phyloP scores from a whole-genome alignment of 129 eudicot genomes.

The Flaveria bidentis region DNA sequence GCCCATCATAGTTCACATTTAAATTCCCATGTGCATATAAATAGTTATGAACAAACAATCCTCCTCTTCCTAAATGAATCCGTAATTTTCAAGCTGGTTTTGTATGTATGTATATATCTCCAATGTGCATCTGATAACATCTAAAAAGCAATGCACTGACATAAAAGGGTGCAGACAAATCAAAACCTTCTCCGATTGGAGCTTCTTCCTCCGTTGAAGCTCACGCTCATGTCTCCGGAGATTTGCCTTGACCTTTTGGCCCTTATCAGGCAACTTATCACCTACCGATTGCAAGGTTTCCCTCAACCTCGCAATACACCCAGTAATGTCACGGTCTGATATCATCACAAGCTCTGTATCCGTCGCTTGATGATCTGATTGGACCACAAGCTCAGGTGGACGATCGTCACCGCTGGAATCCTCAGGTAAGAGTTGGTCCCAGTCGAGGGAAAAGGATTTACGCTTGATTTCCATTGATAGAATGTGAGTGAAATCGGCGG shows the following conservation, averaged over 20 bases:
- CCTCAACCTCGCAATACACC: neutral
- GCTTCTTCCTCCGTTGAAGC: conserved; percentile 29
- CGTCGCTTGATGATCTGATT: neutral
- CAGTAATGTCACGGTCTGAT: conserved; percentile 21
- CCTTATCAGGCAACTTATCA: conserved; percentile 46
- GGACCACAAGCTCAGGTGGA: conserved; percentile 26
- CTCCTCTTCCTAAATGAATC: neutral
- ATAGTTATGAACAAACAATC: neutral
- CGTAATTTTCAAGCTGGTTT: conserved; percentile 12
- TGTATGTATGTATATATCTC: too few species aligned
- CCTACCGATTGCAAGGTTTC: neutral
- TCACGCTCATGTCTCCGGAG: conserved; percentile 36
- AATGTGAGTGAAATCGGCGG: conserved; percentile 24
- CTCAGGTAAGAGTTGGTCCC: conserved; percentile 26
- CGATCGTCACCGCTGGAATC: conserved; percentile 41
- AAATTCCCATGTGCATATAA: neutral
- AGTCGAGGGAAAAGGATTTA: conserved; percentile 28
- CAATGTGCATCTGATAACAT: neutral
- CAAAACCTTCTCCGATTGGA: conserved; percentile 36
- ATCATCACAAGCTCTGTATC: conserved; percentile 1
- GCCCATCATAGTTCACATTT: neutral
- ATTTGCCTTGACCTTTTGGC: conserved; percentile 37
- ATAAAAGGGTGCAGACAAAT: conserved; percentile 5
- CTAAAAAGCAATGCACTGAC: conserved; percentile 1
- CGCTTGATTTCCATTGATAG: conserved; percentile 37